phyloP scores from a whole-genome alignment of 1,284 basidiomycete genomes.

The Cryptococcus sp. region DNA sequence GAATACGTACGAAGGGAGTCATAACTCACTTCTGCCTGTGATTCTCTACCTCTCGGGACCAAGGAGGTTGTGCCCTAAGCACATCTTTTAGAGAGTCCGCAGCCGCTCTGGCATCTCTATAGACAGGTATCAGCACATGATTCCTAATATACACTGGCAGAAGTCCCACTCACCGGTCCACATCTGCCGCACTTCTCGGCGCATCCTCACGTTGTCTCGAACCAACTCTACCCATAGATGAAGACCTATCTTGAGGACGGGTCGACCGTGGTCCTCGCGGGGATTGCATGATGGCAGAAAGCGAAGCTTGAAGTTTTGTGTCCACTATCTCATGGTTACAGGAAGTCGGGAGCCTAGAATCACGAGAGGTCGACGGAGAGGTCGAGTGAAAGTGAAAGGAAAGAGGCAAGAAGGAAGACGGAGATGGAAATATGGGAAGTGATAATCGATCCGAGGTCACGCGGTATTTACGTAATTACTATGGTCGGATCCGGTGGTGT shows the following conservation, averaged over 20 bases:
- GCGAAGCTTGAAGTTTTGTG: too few species aligned
- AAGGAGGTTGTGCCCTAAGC: slow-evolving; percentile 58
- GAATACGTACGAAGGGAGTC: not conserved
- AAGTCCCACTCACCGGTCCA: slow-evolving; percentile 6
- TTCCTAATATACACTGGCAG: not conserved
- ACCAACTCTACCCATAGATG: too few species aligned
- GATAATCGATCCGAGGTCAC: too few species aligned
- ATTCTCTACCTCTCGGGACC: slow-evolving; percentile 76
- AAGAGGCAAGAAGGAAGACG: not conserved
- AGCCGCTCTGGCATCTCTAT: slow-evolving; percentile 37
- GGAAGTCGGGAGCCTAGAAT: not conserved
- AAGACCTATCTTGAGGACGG: too few species aligned
- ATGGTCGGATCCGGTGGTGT: too few species aligned
- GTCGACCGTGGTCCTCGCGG: too few species aligned
- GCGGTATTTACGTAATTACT: too few species aligned
- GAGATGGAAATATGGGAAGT: too few species aligned
- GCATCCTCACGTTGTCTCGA: not conserved
- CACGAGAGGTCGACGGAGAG: not conserved
- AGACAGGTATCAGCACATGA: slow-evolving; percentile 51
- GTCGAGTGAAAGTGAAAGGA: not conserved
- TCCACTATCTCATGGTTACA: not conserved
- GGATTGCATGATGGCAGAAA: too few species aligned
- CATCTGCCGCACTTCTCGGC: slow-evolving; percentile 1
- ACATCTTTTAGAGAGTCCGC: slow-evolving; percentile 17
- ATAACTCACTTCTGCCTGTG: slow-evolving; percentile 69